Evolutionary conservation across 352 stramenopile genomes (phyloP), one percentile per base, ranked within the genome.

Genomic region (Globisporangium spiculum): DNA sequence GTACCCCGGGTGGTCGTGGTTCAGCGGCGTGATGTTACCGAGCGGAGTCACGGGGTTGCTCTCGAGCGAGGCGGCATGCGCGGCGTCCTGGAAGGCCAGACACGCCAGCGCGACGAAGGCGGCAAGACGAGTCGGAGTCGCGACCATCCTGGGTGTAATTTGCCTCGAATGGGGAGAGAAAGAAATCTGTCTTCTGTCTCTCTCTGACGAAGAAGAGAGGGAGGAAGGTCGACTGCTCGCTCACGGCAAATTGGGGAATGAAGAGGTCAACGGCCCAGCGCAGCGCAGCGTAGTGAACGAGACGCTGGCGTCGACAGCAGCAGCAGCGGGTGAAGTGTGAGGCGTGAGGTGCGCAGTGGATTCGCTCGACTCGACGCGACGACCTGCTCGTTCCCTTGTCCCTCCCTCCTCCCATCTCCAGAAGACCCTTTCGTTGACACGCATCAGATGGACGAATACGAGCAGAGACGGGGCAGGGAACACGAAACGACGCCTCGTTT

Each of bases 1-100:
- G 38, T 71, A 81, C n/a, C 69, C 75, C 14, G 71, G 72, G 66
- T 80, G 73, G 8, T 65, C 73, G 14, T 68, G 46, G 16, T 75
- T 70, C 27, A 81, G 63, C 4, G 65, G 72, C 7, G 66, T 56
- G 5, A 69, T 60, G 34, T 70, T 69, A 27, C 75, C 69, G 26
- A 75, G 68, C 2, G 65, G 56, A 8, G 65, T 80, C 62, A 75
- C 71, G 32, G 68, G 68, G 57, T 78, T 73, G 58, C 54, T 72
- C 55, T 80, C 68, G 16, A 80, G 57, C 30, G 55, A 61, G 18
- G 55, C 27, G 30, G 30, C 55, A 30, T 64, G 41, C 26, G 64
- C 55, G 27, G 44, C 52, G 30, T 30, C 24, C 14, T 67, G 57
- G 32, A 66, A 46, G 2, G 59, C 50, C 7, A 67, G 24, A 38